phyloP scores from a whole-genome alignment of 2,329 filamentous ascomycete genomes.

The Aspergillus sp. region DNA sequence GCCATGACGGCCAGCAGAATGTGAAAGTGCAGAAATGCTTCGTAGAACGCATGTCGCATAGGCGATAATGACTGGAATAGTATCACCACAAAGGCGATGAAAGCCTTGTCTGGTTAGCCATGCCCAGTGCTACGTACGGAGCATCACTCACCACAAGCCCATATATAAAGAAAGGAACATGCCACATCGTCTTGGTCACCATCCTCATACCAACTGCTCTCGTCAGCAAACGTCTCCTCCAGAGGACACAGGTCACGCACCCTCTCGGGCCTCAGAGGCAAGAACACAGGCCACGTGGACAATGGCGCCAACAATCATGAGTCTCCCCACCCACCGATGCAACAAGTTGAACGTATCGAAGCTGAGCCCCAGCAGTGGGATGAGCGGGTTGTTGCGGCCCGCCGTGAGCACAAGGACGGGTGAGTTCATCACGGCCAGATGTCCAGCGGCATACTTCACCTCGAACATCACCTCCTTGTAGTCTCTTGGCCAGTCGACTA shows the following conservation, averaged over 20 bases:
- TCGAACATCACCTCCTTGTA: constrained; percentile 31
- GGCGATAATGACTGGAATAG: constrained; percentile 40
- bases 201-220: constrained; percentile 51
- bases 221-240: neutral
- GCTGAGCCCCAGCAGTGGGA: constrained; percentile 72
- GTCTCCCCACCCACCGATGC: constrained; percentile 76
- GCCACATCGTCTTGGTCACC: constrained; percentile 25
- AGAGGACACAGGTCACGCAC: constrained; percentile 13
- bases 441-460: constrained; percentile 77
- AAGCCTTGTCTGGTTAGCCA: constrained; percentile 21
- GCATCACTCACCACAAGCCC: constrained; percentile 27
- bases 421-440: constrained; percentile 80
- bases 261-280: constrained; percentile 15
- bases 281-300: constrained; percentile 57
- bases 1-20: constrained; percentile 38
- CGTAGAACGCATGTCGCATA: constrained; percentile 44
- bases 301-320: constrained; percentile 64
- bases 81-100: constrained; percentile 38
- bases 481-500: constrained; percentile 31
- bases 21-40: constrained; percentile 43
- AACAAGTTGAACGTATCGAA: constrained; percentile 94
- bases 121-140: too few species aligned
- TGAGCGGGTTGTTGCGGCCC: constrained; percentile 86
- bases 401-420: constrained; percentile 82
- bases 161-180: constrained; percentile 26